Percentiles rank a stretch among this genome's conserved stretches.
Conservation (phyloP, 345 rosid genomes). For the Tarenaya hassleriana region DNA sequence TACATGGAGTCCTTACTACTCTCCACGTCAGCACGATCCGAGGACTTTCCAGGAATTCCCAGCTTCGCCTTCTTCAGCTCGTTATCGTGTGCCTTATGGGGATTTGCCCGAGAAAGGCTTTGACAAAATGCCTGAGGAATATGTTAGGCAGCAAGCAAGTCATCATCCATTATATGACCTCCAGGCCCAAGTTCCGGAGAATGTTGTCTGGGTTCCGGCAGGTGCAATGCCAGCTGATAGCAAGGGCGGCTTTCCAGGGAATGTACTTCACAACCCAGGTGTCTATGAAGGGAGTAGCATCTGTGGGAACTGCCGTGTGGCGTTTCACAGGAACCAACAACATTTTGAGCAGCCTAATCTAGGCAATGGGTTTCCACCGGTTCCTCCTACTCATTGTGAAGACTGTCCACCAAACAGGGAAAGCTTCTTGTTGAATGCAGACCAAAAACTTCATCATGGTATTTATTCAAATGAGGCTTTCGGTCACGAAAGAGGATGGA, state of each 20-base stretch:
- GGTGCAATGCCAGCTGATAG: constrained; percentile 52
- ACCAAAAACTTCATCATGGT: constrained; percentile 48
- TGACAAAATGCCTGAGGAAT: constrained; percentile 73
- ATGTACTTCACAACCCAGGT: constrained; percentile 49
- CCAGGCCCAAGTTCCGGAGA: constrained; percentile 55
- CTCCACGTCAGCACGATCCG: constrained; percentile 81
- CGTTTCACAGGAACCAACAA: constrained; percentile 54
- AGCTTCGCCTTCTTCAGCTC: constrained; percentile 70
- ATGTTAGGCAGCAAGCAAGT: constrained; percentile 47
- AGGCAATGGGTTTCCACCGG: constrained; percentile 49
- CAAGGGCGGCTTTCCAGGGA: constrained; percentile 69
- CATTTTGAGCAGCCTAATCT: constrained; percentile 56
- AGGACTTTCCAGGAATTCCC: constrained; percentile 59
- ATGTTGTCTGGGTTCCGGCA: constrained; percentile 62
- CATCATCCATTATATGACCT: constrained; percentile 52
- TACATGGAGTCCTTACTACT: constrained; percentile 52
- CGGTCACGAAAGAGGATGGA: constrained; percentile 72
- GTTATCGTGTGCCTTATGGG: constrained; percentile 56
- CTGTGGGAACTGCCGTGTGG: constrained; percentile 58
- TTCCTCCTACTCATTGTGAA: constrained; percentile 35
- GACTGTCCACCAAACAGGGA: constrained; percentile 59
- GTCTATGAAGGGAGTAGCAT: constrained; percentile 53
- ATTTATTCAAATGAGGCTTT: constrained; percentile 51
- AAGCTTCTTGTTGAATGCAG: constrained; percentile 44
- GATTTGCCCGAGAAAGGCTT: constrained; percentile 52